Evolutionary conservation across 164 flowering plant genomes (phyloP).

Genomic region (Vitis cinerea): DNA sequence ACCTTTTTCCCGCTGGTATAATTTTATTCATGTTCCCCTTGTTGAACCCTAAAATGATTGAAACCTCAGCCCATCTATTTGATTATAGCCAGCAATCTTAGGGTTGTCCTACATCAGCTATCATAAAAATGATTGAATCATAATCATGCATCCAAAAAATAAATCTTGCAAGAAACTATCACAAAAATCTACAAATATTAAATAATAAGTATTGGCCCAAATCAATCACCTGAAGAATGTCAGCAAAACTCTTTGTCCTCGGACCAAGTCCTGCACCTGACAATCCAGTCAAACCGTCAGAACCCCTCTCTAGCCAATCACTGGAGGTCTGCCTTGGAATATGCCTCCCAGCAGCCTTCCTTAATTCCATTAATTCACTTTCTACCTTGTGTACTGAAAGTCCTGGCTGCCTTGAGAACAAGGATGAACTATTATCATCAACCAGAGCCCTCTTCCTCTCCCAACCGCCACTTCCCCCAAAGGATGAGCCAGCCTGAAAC

Average conservation of each 20-base stretch:
- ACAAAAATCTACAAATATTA: neutral
- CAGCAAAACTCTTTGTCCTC: slow-evolving; percentile 80
- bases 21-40: no score
- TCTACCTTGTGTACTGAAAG: slow-evolving; percentile 40
- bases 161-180: neutral
- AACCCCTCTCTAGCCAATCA: slow-evolving; percentile 51
- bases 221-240: slow-evolving; percentile 76
- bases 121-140: no score
- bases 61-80: no score
- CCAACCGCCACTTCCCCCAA: slow-evolving; percentile 52
- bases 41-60: no score
- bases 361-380: slow-evolving; percentile 40
- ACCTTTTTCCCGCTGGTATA: no score
- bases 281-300: slow-evolving; percentile 39
- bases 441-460: slow-evolving; percentile 38
- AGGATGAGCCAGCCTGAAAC: slow-evolving; percentile 48
- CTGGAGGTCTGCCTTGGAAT: slow-evolving; percentile 44
- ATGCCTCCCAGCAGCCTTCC: slow-evolving; percentile 44
- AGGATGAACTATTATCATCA: slow-evolving; percentile 36
- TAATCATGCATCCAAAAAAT: neutral
- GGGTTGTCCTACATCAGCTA: no score
- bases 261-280: slow-evolving; percentile 51
- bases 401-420: slow-evolving; percentile 74
- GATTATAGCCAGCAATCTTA: no score
- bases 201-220: neutral